Conservation (phyloP, 306 rosid genomes). For the Cyclanthera cordifolia region DNA sequence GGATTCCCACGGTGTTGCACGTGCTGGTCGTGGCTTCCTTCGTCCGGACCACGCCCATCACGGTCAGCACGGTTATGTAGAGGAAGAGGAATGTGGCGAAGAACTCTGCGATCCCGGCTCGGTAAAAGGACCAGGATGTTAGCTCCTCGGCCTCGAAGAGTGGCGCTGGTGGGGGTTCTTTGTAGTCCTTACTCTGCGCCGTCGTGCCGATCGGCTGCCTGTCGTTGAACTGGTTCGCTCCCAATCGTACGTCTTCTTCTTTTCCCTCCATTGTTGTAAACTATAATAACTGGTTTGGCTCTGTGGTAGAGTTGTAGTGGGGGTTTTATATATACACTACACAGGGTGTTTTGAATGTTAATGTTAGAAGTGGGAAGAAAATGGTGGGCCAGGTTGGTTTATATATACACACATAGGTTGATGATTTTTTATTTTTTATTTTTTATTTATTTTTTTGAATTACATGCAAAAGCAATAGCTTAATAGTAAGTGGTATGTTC, state of each 20-base stretch:
- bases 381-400: too few species aligned
- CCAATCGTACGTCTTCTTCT: constrained; percentile 70
- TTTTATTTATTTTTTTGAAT: too few species aligned
- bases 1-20: constrained; percentile 53
- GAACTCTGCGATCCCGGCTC: constrained; percentile 54
- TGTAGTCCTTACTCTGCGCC: constrained; percentile 80
- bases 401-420: too few species aligned
- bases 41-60: constrained; percentile 32
- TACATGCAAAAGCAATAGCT: too few species aligned
- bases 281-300: too few species aligned
- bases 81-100: constrained; percentile 44
- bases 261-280: constrained; percentile 49
- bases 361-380: too few species aligned
- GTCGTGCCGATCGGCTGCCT: constrained; percentile 62
- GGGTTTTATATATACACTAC: neutral
- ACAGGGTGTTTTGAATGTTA: neutral
- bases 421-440: too few species aligned
- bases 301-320: neutral
- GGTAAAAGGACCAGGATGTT: constrained; percentile 63
- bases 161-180: constrained; percentile 52
- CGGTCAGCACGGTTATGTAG: constrained; percentile 41
- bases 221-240: constrained; percentile 83
- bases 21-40: neutral
- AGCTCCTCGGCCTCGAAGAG: constrained; percentile 67
- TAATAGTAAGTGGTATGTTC: too few species aligned